phyloP scores from a whole-genome alignment of 2,329 filamentous ascomycete species.

The Monosporascus sp. region DNA sequence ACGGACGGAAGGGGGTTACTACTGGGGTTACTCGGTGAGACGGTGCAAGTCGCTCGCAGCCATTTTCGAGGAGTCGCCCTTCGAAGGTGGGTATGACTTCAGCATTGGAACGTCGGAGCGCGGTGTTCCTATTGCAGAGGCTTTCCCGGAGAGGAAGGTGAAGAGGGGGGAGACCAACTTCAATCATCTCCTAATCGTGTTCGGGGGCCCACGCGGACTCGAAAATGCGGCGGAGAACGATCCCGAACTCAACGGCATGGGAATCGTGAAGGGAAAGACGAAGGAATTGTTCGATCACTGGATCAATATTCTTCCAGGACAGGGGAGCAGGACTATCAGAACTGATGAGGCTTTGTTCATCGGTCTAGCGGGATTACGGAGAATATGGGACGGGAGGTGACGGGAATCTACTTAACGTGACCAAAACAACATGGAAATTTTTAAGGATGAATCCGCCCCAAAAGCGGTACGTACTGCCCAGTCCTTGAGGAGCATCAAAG shows the following conservation, averaged over 20 bases:
- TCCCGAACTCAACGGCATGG: slow-evolving; percentile 49
- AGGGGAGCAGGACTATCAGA: slow-evolving; percentile 75
- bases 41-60: slow-evolving; percentile 60
- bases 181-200: slow-evolving; percentile 70
- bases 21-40: slow-evolving; percentile 77
- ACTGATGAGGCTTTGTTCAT: slow-evolving; percentile 82
- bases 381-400: slow-evolving; percentile 40
- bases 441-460: no score
- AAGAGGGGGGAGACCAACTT: slow-evolving; percentile 38
- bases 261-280: slow-evolving; percentile 58
- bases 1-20: slow-evolving; percentile 71
- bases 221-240: slow-evolving; percentile 67
- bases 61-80: slow-evolving; percentile 72
- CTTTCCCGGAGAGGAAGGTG: slow-evolving; percentile 36
- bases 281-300: slow-evolving; percentile 75
- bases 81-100: slow-evolving; percentile 73
- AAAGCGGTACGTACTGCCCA: no score
- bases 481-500: no score
- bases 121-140: slow-evolving; percentile 47
- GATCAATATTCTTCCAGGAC: slow-evolving; percentile 74
- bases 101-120: slow-evolving; percentile 81
- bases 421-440: no score
- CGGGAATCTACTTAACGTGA: not conserved
- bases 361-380: slow-evolving; percentile 63
- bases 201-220: slow-evolving; percentile 75